A percentile compares a stretch with the other conserved stretches of the same genome.
These are phyloP conservation scores for Pseudodiploospora longispora DNA, from an alignment of 2,329 filamentous ascomycete genomes.

Conservation along the genomic window DNA sequence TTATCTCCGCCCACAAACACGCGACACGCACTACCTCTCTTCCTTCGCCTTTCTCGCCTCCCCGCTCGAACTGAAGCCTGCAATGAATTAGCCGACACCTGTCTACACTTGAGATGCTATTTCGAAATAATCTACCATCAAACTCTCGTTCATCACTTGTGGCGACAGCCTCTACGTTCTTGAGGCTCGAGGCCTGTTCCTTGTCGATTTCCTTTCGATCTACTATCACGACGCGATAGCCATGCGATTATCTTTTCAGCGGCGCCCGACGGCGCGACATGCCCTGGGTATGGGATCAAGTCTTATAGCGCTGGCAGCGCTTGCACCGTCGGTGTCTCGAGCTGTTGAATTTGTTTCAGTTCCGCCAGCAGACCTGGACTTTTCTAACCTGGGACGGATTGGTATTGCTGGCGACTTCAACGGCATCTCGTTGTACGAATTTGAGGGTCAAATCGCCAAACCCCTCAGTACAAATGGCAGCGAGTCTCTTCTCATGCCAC, in stretches of 20 bases:
- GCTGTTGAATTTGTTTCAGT: conserved; percentile 53
- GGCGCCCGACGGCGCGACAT: conserved; percentile 33
- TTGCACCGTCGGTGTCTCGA: conserved; percentile 34
- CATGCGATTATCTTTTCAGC: conserved; percentile 42
- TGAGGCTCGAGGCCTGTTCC: conserved; percentile 1
- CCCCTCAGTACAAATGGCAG: conserved; percentile 65
- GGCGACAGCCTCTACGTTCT: conserved; percentile 4
- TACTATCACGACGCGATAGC: conserved; percentile 18
- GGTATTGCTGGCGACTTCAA: conserved; percentile 85
- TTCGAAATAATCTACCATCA: conserved; percentile 11
- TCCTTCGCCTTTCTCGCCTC: neutral
- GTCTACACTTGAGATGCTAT: conserved; percentile 20
- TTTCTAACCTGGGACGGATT: conserved; percentile 70
- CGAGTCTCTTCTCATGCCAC: conserved; percentile 68
- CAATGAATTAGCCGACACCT: conserved; percentile 20
- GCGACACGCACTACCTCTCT: neutral
- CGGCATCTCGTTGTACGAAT: conserved; percentile 85
- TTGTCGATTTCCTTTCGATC: neutral
- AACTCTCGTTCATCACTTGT: conserved; percentile 10
- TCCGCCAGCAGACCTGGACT: conserved; percentile 66
- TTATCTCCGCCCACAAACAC: conserved; percentile 1
- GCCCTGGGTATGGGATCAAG: conserved; percentile 19
- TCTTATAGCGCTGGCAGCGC: conserved; percentile 32
- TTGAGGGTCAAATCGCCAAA: conserved; percentile 66
- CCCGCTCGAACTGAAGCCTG: conserved; percentile 11